Conservation (phyloP, 176 grass and related monocot species). For the Triticum turgidum region DNA sequence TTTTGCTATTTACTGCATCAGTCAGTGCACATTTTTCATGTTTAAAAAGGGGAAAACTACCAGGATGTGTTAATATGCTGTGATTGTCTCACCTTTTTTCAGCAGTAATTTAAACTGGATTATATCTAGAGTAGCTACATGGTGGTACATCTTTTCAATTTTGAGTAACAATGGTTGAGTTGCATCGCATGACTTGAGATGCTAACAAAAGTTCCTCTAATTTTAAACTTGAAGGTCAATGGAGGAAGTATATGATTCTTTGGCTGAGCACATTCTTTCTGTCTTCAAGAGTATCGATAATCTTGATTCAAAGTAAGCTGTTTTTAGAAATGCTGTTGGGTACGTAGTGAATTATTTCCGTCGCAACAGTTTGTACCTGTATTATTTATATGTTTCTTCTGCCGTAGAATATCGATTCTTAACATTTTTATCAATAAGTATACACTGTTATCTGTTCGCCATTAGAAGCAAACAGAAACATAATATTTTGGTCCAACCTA, state of each 20-base stretch:
- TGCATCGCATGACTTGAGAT: constrained; percentile 13
- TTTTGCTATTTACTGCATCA: neutral
- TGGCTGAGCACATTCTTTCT: constrained; percentile 75
- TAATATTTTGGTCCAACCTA: neutral
- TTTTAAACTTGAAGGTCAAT: constrained; percentile 65
- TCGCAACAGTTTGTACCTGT: neutral
- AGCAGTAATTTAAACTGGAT: neutral
- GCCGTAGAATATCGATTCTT: neutral
- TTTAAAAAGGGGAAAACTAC: neutral
- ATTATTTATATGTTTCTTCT: neutral
- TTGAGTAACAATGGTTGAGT: constrained; percentile 10
- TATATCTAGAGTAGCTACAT: neutral
- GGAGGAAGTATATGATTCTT: constrained; percentile 75
- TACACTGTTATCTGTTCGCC: neutral
- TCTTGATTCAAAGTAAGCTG: constrained; percentile 71
- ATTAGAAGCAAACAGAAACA: neutral
- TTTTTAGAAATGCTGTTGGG: neutral
- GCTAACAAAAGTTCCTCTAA: neutral
- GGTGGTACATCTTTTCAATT: neutral
- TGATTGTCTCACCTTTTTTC: neutral
- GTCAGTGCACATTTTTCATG: neutral
- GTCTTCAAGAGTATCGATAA: constrained; percentile 38
- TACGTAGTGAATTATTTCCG: neutral
- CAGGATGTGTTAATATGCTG: neutral
- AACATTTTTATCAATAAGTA: neutral